Conservation (phyloP, 2,329 filamentous ascomycete species). For the Cryphonectria nitschkei region DNA sequence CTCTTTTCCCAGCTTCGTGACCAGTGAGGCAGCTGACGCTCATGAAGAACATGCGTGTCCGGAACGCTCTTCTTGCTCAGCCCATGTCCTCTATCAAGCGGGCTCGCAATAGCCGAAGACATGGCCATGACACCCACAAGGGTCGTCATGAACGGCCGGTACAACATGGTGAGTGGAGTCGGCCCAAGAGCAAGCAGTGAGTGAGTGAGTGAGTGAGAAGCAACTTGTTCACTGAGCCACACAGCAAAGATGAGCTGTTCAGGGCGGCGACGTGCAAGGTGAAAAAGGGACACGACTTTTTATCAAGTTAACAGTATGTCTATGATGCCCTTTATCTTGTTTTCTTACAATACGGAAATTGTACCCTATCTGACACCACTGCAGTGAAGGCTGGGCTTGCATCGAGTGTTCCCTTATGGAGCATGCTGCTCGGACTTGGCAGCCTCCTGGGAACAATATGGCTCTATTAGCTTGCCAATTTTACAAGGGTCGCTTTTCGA, state of each 20-base stretch:
- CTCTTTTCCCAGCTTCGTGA: slow-evolving; percentile 35
- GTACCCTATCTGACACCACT: neutral
- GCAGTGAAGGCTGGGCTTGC: neutral
- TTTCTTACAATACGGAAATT: neutral
- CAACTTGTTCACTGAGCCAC: neutral
- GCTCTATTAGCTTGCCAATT: neutral
- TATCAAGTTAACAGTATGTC: neutral
- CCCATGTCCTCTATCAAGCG: slow-evolving; percentile 5
- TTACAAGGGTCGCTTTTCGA: neutral
- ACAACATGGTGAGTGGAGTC: slow-evolving; percentile 1
- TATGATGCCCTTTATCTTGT: neutral
- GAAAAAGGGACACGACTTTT: neutral
- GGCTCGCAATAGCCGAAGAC: slow-evolving; percentile 14
- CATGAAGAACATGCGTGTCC: slow-evolving; percentile 38
- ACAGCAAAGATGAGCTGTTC: neutral
- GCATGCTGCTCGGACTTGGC: neutral
- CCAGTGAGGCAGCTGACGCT: slow-evolving; percentile 37
- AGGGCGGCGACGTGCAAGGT: neutral
- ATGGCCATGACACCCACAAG: slow-evolving; percentile 12
- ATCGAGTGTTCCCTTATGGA: neutral
- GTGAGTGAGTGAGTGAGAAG: neutral
- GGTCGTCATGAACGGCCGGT: slow-evolving; percentile 1
- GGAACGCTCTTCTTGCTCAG: slow-evolving; percentile 17
- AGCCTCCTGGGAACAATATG: neutral
- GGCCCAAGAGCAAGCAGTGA: neutral